phyloP scores from a whole-genome alignment of 2,329 filamentous ascomycete genomes.

The Scytalidium lignicola region DNA sequence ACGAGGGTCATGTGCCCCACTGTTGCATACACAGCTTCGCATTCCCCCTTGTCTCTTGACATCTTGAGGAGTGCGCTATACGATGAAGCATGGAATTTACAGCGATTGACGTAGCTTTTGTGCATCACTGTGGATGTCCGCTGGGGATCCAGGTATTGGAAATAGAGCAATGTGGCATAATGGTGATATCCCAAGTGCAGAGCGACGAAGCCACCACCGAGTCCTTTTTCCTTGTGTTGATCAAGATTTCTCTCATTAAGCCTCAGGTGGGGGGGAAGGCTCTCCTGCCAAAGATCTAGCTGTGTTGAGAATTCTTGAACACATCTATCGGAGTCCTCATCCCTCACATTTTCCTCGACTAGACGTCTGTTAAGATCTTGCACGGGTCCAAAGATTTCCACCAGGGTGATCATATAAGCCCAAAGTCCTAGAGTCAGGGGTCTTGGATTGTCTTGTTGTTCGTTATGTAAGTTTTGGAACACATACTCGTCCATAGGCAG shows the following conservation, averaged over 20 bases:
- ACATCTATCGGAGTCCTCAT: slow-evolving; percentile 12
- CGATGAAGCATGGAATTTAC: slow-evolving; percentile 25
- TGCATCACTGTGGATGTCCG: neutral
- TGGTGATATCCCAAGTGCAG: slow-evolving; percentile 34
- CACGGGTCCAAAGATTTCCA: slow-evolving; percentile 27
- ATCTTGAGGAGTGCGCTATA: slow-evolving; percentile 23
- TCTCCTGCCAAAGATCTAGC: slow-evolving; percentile 12
- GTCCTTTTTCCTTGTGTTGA: slow-evolving; percentile 17
- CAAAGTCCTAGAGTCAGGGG: slow-evolving; percentile 27
- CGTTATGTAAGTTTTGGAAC: slow-evolving; percentile 14
- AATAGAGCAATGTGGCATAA: slow-evolving; percentile 33
- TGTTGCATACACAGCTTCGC: slow-evolving; percentile 27
- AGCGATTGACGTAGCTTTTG: slow-evolving; percentile 11
- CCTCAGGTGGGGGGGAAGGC: slow-evolving; percentile 4
- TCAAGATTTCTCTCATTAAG: slow-evolving; percentile 15
- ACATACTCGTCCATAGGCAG: slow-evolving; percentile 26
- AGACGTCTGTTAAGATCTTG: slow-evolving; percentile 28
- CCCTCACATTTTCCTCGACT: slow-evolving; percentile 10
- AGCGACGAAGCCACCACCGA: slow-evolving; percentile 30
- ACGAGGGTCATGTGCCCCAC: slow-evolving; percentile 32
- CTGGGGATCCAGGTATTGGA: slow-evolving; percentile 30
- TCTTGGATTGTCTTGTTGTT: slow-evolving; percentile 1
- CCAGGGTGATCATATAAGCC: slow-evolving; percentile 30
- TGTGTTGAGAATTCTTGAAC: slow-evolving; percentile 9
- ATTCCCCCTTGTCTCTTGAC: slow-evolving; percentile 17